Conservation (phyloP, 2,329 filamentous ascomycete genomes). For the Alternaria viburni region DNA sequence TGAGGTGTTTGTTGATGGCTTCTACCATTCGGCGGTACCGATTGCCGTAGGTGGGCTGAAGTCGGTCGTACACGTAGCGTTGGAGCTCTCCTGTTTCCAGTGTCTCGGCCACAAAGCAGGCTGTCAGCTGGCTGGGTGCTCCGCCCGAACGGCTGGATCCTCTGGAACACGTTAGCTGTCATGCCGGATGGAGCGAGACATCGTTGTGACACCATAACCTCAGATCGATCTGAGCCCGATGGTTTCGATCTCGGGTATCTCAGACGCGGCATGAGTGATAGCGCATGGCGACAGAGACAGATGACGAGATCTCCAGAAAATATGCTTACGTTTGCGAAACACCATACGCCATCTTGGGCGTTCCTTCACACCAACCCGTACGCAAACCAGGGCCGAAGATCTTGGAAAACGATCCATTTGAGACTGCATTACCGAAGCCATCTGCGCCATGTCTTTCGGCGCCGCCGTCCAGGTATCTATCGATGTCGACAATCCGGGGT, state of each 20-base stretch:
- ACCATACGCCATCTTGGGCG: conserved; percentile 64
- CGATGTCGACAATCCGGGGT: conserved; percentile 80
- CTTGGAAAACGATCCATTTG: conserved; percentile 92
- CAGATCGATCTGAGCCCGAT: background rate
- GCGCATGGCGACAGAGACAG: background rate
- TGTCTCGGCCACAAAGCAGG: conserved; percentile 63
- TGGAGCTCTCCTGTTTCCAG: conserved; percentile 60
- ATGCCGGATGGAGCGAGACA: conserved; percentile 9
- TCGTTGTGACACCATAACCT: conserved; percentile 1
- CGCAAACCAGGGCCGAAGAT: conserved; percentile 80
- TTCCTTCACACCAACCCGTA: conserved; percentile 87
- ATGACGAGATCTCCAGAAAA: background rate
- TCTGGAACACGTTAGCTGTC: conserved; percentile 46
- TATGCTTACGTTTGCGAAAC: conserved; percentile 63
- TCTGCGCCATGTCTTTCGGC: conserved; percentile 55
- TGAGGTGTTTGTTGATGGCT: conserved; percentile 65
- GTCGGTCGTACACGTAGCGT: conserved; percentile 57
- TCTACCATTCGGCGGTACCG: conserved; percentile 63
- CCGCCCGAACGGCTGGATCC: conserved; percentile 66
- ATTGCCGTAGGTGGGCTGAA: conserved; percentile 63
- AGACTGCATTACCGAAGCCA: conserved; percentile 79
- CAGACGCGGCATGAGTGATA: background rate
- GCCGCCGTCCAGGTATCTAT: conserved; percentile 69
- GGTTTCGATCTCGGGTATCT: background rate
- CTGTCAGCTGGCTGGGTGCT: conserved; percentile 64